Percentiles rank a stretch among this genome's conserved stretches.
Evolutionary conservation across 2,329 filamentous ascomycete genomes (phyloP).

Genomic region (Talaromyces sp.): DNA sequence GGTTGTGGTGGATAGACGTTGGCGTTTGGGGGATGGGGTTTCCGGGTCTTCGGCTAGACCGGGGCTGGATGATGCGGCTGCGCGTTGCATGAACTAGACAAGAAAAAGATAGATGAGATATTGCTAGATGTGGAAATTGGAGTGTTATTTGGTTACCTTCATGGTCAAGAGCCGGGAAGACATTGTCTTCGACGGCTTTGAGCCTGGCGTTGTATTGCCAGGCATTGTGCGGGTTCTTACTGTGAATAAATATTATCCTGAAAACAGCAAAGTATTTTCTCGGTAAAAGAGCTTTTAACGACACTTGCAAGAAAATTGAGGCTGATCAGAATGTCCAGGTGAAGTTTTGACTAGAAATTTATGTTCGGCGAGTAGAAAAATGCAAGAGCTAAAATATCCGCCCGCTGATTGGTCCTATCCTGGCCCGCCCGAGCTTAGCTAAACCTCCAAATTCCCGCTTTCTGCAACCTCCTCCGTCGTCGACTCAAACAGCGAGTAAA

Average conservation of each 20-base stretch:
- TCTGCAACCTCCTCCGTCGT: constrained; percentile 19
- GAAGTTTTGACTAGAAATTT: constrained; percentile 11
- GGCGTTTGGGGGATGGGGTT: constrained; percentile 33
- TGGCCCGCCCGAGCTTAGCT: constrained; percentile 22
- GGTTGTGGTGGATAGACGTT: constrained; percentile 26
- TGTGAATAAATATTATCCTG: background rate
- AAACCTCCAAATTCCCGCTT: constrained; percentile 30
- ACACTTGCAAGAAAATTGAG: background rate
- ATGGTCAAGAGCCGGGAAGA: constrained; percentile 85
- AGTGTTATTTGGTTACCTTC: constrained; percentile 52
- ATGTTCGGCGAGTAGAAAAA: background rate
- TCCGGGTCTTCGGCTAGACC: constrained; percentile 42
- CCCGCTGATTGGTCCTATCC: constrained; percentile 23
- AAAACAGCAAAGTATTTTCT: background rate
- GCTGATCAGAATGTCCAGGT: constrained; percentile 3
- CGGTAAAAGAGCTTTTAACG: no score
- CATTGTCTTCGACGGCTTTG: constrained; percentile 63
- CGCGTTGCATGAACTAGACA: constrained; percentile 88
- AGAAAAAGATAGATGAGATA: constrained; percentile 12
- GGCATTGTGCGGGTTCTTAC: constrained; percentile 24
- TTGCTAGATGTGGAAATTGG: background rate
- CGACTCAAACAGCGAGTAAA: constrained; percentile 15
- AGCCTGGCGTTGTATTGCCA: constrained; percentile 42
- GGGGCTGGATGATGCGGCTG: constrained; percentile 56
- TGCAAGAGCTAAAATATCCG: constrained; percentile 19